A percentile compares a stretch with the other conserved stretches of the same genome.
phyloP scores from a whole-genome alignment of 805 yeast genomes.

The Saccharomycopsis babjevae region DNA sequence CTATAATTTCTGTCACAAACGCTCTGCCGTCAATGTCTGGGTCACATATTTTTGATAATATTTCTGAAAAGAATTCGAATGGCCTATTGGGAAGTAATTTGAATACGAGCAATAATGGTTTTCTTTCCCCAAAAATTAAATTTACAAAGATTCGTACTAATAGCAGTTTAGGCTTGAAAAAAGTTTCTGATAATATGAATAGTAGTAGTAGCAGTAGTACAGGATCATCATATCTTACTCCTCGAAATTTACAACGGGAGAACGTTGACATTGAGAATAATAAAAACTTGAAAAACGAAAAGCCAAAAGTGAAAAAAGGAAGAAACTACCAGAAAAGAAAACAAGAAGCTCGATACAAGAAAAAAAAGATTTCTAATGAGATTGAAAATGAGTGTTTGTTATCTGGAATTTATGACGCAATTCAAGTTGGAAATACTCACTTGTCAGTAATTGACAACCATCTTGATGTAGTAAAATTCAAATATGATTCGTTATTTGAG shows the following conservation, averaged over 20 bases:
- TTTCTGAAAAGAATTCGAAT: neutral
- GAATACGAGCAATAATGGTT: neutral
- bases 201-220: neutral
- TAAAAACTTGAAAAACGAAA: neutral
- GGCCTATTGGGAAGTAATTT: neutral
- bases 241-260: neutral
- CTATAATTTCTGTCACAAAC: neutral
- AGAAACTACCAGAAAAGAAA: neutral
- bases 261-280: neutral
- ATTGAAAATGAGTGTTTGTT: neutral
- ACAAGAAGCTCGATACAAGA: neutral
- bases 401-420: neutral
- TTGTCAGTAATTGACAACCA: slow-evolving; percentile 2
- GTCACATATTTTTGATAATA: neutral
- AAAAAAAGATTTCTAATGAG: neutral
- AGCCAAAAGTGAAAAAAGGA: neutral
- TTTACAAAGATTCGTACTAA: neutral
- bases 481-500: slow-evolving; percentile 2
- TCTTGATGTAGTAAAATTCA: neutral
- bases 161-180: neutral
- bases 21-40: neutral
- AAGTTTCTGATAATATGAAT: neutral
- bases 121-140: neutral
- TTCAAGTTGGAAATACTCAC: neutral
- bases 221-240: neutral